Evolutionary conservation across 2,329 filamentous ascomycete species (phyloP), one percentile per base, ranked within the genome.

Genomic region (Aureobasidium zeae): DNA sequence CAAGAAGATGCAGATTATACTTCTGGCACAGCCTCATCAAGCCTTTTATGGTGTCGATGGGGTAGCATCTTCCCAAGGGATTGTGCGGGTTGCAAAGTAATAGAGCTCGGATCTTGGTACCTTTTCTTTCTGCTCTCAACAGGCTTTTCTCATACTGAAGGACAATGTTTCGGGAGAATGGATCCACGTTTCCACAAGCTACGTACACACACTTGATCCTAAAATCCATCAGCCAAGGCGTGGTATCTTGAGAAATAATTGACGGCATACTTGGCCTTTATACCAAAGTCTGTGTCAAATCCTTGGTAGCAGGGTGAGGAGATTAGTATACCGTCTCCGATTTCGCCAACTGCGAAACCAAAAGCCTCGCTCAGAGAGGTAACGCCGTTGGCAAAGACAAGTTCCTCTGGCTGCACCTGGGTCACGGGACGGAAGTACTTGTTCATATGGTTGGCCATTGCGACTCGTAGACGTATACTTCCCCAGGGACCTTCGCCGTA

Each of bases 241-340:
- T 8, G 17, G 31, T 34, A 12, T 22, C n/a, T n/a, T 12, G n/a
- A n/a, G 13, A 30, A 11, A 15, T 20, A 36, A 7, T 10, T 7
- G 1, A 15, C 4, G 11, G 33, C 37, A 51, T 51, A 38, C 12
- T 49, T 45, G 4, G 69, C 63, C 38, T 67, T 64, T 13, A 64
- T 62, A 0, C 65, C 64, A 32, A 73, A 35, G 51, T 75, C 72
- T 1, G 64, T 54, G 16, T 66, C 60, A 43, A 74, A 74, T 12
- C 66, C 60, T 13, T 65, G 64, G 45, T 74, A 75, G 5, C 66
- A 59, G 0, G 71, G 70, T 11, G 64, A 56, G 21, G 28, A 25
- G 15, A 42, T 13, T 9, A 75, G 50, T 15, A 74, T 63, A 1
- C 62, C 69, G 32, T 74, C 68, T 0, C 64, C 64, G 1, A 58